Percentiles rank a stretch among this genome's conserved stretches.
Conservation (phyloP, 2,329 filamentous ascomycete species). For the Grosmannia huntii region DNA sequence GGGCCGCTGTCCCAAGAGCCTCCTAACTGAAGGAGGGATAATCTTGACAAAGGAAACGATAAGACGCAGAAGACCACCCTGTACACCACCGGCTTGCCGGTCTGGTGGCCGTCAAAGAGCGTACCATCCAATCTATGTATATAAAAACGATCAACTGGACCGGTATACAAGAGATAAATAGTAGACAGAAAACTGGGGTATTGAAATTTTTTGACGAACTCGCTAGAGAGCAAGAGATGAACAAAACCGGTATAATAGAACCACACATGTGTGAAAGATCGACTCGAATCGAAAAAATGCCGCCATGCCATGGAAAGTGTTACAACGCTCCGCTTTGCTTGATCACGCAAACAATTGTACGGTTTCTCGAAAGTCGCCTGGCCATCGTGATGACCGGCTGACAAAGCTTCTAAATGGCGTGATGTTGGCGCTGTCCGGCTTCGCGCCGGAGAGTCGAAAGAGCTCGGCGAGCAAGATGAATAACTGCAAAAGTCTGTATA, state of each 20-base stretch:
- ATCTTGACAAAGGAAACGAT: slow-evolving; percentile 1
- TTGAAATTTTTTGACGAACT: not conserved
- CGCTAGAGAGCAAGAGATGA: not conserved
- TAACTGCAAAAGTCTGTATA: not conserved
- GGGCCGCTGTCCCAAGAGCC: not conserved
- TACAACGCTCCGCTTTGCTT: not conserved
- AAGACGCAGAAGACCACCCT: not conserved
- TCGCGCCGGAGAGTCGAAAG: not conserved
- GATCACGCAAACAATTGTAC: not conserved
- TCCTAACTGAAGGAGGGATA: not conserved
- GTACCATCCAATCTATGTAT: slow-evolving; percentile 4
- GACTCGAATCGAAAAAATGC: not conserved
- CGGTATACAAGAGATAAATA: not conserved
- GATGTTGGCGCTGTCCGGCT: not conserved
- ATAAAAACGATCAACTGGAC: not conserved
- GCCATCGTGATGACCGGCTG: too few relatives aligned
- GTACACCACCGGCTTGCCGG: not conserved
- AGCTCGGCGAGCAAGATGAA: not conserved
- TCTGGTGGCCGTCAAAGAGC: not conserved
- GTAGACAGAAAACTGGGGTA: not conserved
- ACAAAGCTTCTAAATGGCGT: not conserved
- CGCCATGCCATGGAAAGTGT: not conserved
- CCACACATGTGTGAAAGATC: not conserved
- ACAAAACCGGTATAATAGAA: not conserved
- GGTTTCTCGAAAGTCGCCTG: too few relatives aligned